A percentile compares a stretch with the other conserved stretches of the same genome.
These are phyloP conservation scores for Aulographum hederae DNA, from an alignment of 2,329 filamentous ascomycete species.

Conservation along the genomic window DNA sequence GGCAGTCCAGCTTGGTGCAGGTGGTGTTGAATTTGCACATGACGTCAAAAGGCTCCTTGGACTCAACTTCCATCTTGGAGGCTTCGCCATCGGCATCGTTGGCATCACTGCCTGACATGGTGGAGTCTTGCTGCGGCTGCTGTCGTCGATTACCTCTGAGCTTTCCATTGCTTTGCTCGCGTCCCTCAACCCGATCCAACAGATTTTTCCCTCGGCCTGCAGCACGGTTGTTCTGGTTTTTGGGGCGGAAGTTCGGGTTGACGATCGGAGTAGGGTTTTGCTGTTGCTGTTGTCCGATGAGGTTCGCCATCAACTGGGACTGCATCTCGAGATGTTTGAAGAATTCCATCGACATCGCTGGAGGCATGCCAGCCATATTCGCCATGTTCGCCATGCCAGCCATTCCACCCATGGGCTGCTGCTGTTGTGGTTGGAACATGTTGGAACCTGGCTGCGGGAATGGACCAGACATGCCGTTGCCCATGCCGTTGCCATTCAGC, in stretches of 20 bases:
- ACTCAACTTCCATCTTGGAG: slow-evolving; percentile 40
- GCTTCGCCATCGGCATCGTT: not conserved
- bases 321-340: slow-evolving; percentile 73
- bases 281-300: slow-evolving; percentile 1
- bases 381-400: slow-evolving; percentile 23
- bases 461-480: slow-evolving; percentile 23
- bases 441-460: slow-evolving; percentile 26
- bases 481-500: slow-evolving; percentile 14
- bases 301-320: slow-evolving; percentile 35
- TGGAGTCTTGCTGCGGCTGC: no score
- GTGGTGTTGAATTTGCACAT: slow-evolving; percentile 79
- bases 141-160: no score
- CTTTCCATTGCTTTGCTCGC: no score
- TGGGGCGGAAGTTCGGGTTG: slow-evolving; percentile 1
- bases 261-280: slow-evolving; percentile 2
- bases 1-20: slow-evolving; percentile 79
- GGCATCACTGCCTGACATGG: not conserved
- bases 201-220: not conserved
- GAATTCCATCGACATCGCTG: slow-evolving; percentile 54
- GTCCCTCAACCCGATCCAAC: not conserved
- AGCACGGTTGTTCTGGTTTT: no score
- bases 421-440: no score
- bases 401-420: no score
- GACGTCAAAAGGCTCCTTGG: slow-evolving; percentile 34
- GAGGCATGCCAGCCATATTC: slow-evolving; percentile 37